A percentile compares a stretch with the other conserved stretches of the same genome.
Evolutionary conservation across 2,329 filamentous ascomycete genomes (phyloP).

Genomic region (Phoma sp.): DNA sequence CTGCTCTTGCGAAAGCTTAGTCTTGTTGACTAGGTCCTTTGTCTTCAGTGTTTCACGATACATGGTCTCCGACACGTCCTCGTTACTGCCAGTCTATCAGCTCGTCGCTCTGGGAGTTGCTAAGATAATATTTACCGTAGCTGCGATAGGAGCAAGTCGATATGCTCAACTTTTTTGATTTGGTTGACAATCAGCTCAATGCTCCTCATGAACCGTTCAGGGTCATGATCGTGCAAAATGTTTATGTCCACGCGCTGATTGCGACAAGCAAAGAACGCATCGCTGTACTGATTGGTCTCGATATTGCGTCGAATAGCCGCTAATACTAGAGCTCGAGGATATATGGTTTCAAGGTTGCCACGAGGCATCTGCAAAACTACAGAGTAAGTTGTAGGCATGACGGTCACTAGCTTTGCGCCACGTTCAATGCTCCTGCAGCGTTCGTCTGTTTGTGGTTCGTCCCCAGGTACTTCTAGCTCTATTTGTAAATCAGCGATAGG

Average conservation of each 20-base stretch:
- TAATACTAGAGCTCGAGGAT: conserved; percentile 87
- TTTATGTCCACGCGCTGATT: conserved; percentile 98
- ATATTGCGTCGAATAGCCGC: conserved; percentile 86
- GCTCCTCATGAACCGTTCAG: conserved; percentile 79
- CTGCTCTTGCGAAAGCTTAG: conserved; percentile 26
- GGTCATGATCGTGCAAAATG: conserved; percentile 91
- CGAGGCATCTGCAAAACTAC: conserved; percentile 93
- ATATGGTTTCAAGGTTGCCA: conserved; percentile 95
- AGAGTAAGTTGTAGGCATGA: conserved; percentile 85
- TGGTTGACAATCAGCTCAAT: conserved; percentile 82
- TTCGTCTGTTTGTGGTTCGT: conserved; percentile 91
- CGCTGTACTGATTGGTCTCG: conserved; percentile 78
- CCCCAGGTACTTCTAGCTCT: conserved; percentile 82
- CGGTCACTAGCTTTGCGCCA: conserved; percentile 83
- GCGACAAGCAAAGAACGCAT: conserved; percentile 85
- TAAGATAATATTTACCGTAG: conserved; percentile 64
- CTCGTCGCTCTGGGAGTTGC: background rate
- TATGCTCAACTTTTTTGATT: conserved; percentile 77
- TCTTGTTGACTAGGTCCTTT: conserved; percentile 28
- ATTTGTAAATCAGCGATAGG: conserved; percentile 2
- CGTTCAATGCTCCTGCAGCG: conserved; percentile 90
- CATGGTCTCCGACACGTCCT: conserved; percentile 92
- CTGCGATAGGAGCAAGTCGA: conserved; percentile 90
- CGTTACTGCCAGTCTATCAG: conserved; percentile 61
- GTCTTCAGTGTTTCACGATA: conserved; percentile 81